Conservation (phyloP, 2,329 filamentous ascomycete species). For the Fusarium heterosporum region DNA sequence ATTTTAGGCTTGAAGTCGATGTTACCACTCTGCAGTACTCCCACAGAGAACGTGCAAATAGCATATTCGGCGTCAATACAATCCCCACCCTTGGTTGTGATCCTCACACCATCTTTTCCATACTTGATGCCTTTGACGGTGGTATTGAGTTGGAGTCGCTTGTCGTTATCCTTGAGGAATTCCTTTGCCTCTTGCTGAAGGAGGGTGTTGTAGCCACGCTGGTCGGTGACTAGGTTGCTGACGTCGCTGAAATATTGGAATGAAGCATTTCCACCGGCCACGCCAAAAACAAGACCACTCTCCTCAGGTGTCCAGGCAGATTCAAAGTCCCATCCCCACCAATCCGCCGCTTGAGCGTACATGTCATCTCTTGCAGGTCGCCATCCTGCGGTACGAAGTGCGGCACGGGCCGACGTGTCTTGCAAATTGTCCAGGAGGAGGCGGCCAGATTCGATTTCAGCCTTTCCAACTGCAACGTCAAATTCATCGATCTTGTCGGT, state of each 20-base stretch:
- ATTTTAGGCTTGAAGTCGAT: conserved; percentile 69
- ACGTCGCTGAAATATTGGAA: conserved; percentile 72
- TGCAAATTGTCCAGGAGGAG: conserved; percentile 70
- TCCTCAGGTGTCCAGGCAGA: conserved; percentile 66
- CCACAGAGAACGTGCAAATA: conserved; percentile 75
- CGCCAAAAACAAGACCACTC: conserved; percentile 66
- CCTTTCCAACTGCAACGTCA: conserved; percentile 58
- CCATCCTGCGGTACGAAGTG: conserved; percentile 71
- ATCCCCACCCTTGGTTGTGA: conserved; percentile 63
- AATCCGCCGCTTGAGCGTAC: conserved; percentile 67
- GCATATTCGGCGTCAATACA: conserved; percentile 72
- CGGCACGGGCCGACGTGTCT: conserved; percentile 70
- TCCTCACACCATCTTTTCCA: conserved; percentile 62
- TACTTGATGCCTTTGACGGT: conserved; percentile 67
- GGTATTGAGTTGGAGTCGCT: conserved; percentile 68
- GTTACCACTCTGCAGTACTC: conserved; percentile 72
- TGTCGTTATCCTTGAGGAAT: conserved; percentile 67
- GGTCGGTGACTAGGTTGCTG: conserved; percentile 71
- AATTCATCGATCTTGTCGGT: conserved; percentile 62
- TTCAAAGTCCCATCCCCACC: conserved; percentile 70
- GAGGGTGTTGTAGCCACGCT: conserved; percentile 70
- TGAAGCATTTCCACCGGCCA: conserved; percentile 68
- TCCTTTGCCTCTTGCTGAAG: conserved; percentile 67
- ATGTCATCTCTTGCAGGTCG: conserved; percentile 64
- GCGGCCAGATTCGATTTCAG: conserved; percentile 65